Percentiles rank a stretch among this genome's conserved stretches.
Conservation (phyloP, 805 yeast species). For the Teunomyces atbi region DNA sequence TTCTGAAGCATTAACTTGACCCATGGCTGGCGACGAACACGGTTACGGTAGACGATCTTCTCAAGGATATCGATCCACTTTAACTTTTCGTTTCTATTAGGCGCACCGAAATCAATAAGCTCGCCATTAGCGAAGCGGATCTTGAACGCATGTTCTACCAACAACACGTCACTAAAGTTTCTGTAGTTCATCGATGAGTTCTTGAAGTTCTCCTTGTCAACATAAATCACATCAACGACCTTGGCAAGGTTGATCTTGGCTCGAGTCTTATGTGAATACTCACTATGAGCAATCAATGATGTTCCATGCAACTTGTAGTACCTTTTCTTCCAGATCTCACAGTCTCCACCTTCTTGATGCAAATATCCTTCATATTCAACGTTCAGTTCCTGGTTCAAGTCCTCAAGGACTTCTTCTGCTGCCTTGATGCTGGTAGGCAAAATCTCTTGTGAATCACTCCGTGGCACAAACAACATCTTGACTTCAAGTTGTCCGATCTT, state of each 20-base stretch:
- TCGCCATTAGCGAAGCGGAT: constrained; percentile 78
- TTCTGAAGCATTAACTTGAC: constrained; percentile 45
- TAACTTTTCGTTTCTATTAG: constrained; percentile 55
- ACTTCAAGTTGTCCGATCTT: constrained; percentile 65
- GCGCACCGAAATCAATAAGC: constrained; percentile 81
- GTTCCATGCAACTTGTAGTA: constrained; percentile 72
- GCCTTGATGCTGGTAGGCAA: constrained; percentile 68
- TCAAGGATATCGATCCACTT: constrained; percentile 67
- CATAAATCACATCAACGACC: constrained; percentile 51
- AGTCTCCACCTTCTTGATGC: constrained; percentile 91
- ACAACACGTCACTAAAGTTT: constrained; percentile 68
- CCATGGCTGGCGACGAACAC: constrained; percentile 61
- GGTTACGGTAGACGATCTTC: constrained; percentile 52
- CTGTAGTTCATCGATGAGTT: constrained; percentile 39
- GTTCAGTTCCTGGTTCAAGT: constrained; percentile 25
- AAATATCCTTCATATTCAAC: constrained; percentile 60
- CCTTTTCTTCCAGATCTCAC: constrained; percentile 69
- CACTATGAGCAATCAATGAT: constrained; percentile 74
- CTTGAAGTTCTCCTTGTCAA: constrained; percentile 37
- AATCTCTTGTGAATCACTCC: constrained; percentile 56
- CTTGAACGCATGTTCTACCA: constrained; percentile 73
- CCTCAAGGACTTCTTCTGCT: constrained; percentile 35
- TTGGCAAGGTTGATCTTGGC: constrained; percentile 75
- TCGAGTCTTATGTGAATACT: constrained; percentile 61
- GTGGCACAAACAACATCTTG: constrained; percentile 67